A percentile compares a stretch with the other conserved stretches of the same genome.
Conservation (phyloP, 129 eudicot species). For the Helichrysum umbraculigerum region DNA sequence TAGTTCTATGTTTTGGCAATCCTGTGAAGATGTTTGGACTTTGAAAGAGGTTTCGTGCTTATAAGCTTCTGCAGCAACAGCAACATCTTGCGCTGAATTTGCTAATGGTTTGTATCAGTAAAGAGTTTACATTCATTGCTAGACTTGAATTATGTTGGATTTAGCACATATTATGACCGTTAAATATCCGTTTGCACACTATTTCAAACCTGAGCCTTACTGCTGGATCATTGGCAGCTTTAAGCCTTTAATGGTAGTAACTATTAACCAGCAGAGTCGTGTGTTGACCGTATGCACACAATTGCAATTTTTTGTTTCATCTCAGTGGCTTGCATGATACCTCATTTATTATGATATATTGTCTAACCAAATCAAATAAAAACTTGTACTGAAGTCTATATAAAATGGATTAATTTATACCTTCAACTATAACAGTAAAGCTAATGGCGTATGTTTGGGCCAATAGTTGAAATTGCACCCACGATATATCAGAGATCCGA, state of each 20-base stretch:
- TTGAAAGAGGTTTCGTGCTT: constrained; percentile 14
- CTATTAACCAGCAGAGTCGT: background rate
- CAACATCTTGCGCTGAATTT: constrained; percentile 15
- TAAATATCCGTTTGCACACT: constrained; percentile 27
- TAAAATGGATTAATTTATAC: background rate
- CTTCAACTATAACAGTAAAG: background rate
- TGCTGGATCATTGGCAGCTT: background rate
- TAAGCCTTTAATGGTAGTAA: constrained; percentile 5
- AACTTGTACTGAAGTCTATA: background rate
- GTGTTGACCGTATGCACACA: background rate
- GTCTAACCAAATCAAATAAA: background rate
- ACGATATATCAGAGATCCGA: background rate
- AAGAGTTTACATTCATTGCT: constrained; percentile 15
- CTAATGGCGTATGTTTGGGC: background rate
- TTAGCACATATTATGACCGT: constrained; percentile 27
- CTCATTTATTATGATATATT: no score
- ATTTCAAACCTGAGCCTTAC: constrained; percentile 21
- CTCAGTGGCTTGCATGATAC: background rate
- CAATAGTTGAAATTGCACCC: background rate
- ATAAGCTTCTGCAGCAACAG: constrained; percentile 5
- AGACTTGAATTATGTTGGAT: constrained; percentile 27
- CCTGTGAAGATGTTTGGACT: constrained; percentile 15
- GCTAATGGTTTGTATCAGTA: constrained; percentile 26
- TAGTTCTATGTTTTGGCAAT: constrained; percentile 11
- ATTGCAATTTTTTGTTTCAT: background rate